A percentile compares a stretch with the other conserved stretches of the same genome.
phyloP scores from a whole-genome alignment of 306 rosid species.

The Abrus precatorius region DNA sequence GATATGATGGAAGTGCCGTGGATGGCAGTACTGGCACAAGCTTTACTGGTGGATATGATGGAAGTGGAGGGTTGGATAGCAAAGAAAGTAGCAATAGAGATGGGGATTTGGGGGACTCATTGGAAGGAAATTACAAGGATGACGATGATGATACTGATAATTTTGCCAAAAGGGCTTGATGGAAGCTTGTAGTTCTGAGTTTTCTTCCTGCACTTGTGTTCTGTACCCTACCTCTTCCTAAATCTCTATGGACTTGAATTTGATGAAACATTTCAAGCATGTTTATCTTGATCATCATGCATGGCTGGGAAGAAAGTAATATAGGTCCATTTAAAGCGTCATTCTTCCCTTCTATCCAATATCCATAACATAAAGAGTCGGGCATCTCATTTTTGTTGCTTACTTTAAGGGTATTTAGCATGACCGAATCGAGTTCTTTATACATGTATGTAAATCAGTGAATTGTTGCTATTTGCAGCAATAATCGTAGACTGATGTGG shows the following conservation, averaged over 20 bases:
- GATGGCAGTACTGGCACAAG: slow-evolving; percentile 37
- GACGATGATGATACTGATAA: slow-evolving; percentile 54
- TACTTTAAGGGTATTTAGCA: slow-evolving; percentile 33
- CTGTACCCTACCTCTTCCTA: slow-evolving; percentile 16
- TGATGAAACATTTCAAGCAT: slow-evolving; percentile 38
- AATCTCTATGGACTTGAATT: slow-evolving; percentile 41
- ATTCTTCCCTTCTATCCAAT: slow-evolving; percentile 5
- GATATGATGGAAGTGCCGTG: slow-evolving; percentile 38
- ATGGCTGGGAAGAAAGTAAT: slow-evolving; percentile 38
- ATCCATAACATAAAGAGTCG: neutral
- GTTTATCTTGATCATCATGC: slow-evolving; percentile 40
- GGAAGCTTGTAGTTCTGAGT: slow-evolving; percentile 30
- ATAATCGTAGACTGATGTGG: slow-evolving; percentile 25
- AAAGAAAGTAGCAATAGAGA: slow-evolving; percentile 38
- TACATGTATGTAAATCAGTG: slow-evolving; percentile 46
- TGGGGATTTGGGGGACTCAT: slow-evolving; percentile 44
- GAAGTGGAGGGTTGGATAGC: slow-evolving; percentile 44
- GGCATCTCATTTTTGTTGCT: slow-evolving; percentile 42
- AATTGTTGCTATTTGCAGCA: slow-evolving; percentile 44
- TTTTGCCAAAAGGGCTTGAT: slow-evolving; percentile 81
- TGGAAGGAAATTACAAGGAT: slow-evolving; percentile 62
- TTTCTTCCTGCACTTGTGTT: slow-evolving; percentile 31
- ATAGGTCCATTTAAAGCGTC: neutral
- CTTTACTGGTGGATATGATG: slow-evolving; percentile 41
- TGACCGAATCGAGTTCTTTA: slow-evolving; percentile 38